These are phyloP conservation scores for Dactylellina haptotyla DNA, from an alignment of 2,329 filamentous ascomycete species.

Conservation along the genomic window DNA sequence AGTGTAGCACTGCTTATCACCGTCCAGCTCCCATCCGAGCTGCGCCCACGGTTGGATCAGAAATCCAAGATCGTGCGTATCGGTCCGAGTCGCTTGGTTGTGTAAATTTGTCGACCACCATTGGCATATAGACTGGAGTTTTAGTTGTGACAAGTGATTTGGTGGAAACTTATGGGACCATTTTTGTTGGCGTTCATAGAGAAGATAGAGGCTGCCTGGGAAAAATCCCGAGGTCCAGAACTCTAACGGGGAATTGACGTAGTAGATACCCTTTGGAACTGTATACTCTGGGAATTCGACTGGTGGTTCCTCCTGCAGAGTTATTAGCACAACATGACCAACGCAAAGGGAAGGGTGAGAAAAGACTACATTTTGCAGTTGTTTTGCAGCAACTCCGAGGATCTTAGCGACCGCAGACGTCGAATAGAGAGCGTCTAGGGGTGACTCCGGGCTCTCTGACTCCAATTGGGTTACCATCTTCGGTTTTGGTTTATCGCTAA, in stretches of 20 bases:
- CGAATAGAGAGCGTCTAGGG: not conserved
- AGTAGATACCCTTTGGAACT: slow-evolving; percentile 60
- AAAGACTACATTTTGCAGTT: slow-evolving; percentile 17
- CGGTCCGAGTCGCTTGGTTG: slow-evolving; percentile 62
- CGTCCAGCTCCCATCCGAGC: slow-evolving; percentile 65
- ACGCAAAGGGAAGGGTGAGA: not conserved
- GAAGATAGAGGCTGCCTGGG: slow-evolving; percentile 63
- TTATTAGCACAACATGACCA: not conserved
- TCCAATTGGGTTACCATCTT: not conserved
- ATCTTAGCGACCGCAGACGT: slow-evolving; percentile 14
- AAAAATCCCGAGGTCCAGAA: slow-evolving; percentile 68
- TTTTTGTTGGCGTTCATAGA: slow-evolving; percentile 60
- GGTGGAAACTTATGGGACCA: slow-evolving; percentile 14
- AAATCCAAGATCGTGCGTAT: slow-evolving; percentile 69
- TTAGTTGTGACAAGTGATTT: not conserved
- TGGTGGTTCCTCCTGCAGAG: slow-evolving; percentile 30
- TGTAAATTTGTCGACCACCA: slow-evolving; percentile 61
- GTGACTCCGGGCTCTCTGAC: not conserved
- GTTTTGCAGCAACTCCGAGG: slow-evolving; percentile 16
- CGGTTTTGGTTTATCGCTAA: not conserved
- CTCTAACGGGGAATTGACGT: slow-evolving; percentile 62
- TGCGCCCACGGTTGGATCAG: slow-evolving; percentile 66
- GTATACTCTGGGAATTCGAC: slow-evolving; percentile 61
- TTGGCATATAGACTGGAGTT: not conserved
- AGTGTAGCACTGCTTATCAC: slow-evolving; percentile 61